These are phyloP conservation scores for Talaromyces wortmannii DNA, from an alignment of 495 filamentous ascomycete species.

Conservation along the genomic window DNA sequence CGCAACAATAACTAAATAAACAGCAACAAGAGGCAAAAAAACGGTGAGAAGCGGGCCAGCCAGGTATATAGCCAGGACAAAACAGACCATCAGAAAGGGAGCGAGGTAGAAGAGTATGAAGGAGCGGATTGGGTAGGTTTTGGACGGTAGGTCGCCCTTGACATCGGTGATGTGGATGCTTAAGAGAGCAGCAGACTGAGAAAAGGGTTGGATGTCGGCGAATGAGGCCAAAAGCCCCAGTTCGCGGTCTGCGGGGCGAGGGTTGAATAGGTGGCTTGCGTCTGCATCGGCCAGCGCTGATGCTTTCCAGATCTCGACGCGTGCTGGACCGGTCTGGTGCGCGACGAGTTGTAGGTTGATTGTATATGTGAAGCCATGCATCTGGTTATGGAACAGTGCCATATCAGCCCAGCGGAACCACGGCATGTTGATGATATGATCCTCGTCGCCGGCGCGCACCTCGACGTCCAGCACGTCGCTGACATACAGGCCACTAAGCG, in stretches of 20 bases:
- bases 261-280: not conserved
- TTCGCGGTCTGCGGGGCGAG: not conserved
- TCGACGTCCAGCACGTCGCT: not conserved
- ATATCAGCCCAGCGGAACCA: not conserved
- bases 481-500: not conserved
- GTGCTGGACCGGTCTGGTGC: not conserved
- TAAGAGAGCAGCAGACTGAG: not conserved
- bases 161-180: not conserved
- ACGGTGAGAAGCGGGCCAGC: not conserved
- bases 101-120: not conserved
- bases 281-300: not conserved
- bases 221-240: not conserved
- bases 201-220: not conserved
- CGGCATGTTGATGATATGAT: slow-evolving; percentile 2
- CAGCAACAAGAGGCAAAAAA: not conserved
- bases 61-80: not conserved
- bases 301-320: slow-evolving; percentile 3
- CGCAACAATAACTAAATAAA: not conserved
- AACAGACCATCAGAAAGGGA: not conserved
- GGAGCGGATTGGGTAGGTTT: not conserved
- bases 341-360: not conserved
- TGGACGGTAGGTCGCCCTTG: not conserved
- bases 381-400: not conserved
- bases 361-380: slow-evolving; percentile 1
- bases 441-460: not conserved